Percentiles rank a stretch among this genome's conserved stretches.
phyloP scores from a whole-genome alignment of 768 basidiomycete genomes.

The Rhizopogon sp. region DNA sequence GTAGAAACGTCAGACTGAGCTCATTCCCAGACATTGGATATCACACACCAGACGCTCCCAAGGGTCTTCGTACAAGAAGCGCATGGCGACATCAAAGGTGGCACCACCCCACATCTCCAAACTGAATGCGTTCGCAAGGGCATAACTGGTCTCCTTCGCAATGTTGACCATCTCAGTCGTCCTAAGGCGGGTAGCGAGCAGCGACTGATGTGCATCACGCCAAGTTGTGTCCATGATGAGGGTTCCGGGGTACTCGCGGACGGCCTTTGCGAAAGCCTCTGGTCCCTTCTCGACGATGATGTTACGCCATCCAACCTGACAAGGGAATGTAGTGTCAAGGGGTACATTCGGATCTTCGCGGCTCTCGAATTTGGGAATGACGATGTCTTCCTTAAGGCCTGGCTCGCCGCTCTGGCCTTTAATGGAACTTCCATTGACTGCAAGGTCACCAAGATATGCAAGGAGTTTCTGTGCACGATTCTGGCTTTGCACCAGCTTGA shows the following conservation, averaged over 20 bases:
- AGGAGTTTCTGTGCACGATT: conserved; percentile 98
- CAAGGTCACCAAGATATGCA: conserved; percentile 94
- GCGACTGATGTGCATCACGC: conserved; percentile 98
- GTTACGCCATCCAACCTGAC: conserved; percentile 92
- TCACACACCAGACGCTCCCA: conserved; percentile 89
- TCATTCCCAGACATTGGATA: not conserved
- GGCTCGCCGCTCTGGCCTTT: conserved; percentile 95
- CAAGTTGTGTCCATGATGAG: conserved; percentile 99
- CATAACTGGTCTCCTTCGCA: conserved; percentile 95
- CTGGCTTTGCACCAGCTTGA: conserved; percentile 96
- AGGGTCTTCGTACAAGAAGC: conserved; percentile 99
- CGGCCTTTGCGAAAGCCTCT: conserved; percentile 97
- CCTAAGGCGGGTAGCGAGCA: conserved; percentile 92
- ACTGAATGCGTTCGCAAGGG: conserved; percentile 92
- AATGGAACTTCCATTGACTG: conserved; percentile 97
- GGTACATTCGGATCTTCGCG: conserved; percentile 72
- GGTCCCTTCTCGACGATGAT: conserved; percentile 98
- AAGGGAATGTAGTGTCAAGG: conserved; percentile 78
- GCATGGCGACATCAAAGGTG: conserved; percentile 98
- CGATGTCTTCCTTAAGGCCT: conserved; percentile 84
- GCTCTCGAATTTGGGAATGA: conserved; percentile 76
- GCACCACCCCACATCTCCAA: conserved; percentile 99
- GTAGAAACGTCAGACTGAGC: conserved; percentile 9
- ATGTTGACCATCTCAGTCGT: conserved; percentile 98
- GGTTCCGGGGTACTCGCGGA: conserved; percentile 91